Evolutionary conservation across 345 rosid species (phyloP), one percentile per base, ranked within the genome.

Genomic region (Triadica sebifera): DNA sequence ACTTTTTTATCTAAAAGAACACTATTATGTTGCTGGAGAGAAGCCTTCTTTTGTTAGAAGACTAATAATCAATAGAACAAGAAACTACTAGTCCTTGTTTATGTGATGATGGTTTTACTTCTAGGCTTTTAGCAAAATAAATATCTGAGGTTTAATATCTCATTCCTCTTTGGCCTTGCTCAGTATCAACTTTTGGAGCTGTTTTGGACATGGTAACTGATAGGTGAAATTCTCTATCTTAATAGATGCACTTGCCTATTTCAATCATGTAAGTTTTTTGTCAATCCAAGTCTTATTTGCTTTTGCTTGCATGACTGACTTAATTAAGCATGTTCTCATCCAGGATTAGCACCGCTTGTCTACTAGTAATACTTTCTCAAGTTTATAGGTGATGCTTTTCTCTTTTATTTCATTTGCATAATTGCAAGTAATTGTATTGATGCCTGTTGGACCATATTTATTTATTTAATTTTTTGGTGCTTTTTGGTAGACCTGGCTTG

Each of bases 341-440:
- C 91, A 94, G 98, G 87, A 89, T 94, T 77, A 92, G 98, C 91
- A 94, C 98, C 46, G 97, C 96, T 69, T 94, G 95, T 81, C 86
- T 94, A 45, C 86, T 94, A 69, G 98, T 91, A 51, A 87, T 94
- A 57, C 96, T 91, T 73, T 94, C 97, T 66, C 94, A 89, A 81
- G 91, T 90, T 47, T 92, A 92, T 84, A 81, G 96, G 94, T 86
- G 68, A 71, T 74, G 24, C 29, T 43, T 70, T 24, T 65, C 65
- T 82, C 13, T 3, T 65, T 43, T 34, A 9, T 46, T 72, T 67
- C 59, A 47, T n/a, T 4, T 46, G 43, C 75, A 45, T 49, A 19
- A 62, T 57, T 57, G 66, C 16, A 2, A 29, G 47, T 61, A 49
- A 37, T 56, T n/a, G 4, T 59, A 7, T 74, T 34, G 34, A 64